Base-by-base conservation (phyloP, 2,329 filamentous ascomycete species). In the Verticillium alfalfae region DNA sequence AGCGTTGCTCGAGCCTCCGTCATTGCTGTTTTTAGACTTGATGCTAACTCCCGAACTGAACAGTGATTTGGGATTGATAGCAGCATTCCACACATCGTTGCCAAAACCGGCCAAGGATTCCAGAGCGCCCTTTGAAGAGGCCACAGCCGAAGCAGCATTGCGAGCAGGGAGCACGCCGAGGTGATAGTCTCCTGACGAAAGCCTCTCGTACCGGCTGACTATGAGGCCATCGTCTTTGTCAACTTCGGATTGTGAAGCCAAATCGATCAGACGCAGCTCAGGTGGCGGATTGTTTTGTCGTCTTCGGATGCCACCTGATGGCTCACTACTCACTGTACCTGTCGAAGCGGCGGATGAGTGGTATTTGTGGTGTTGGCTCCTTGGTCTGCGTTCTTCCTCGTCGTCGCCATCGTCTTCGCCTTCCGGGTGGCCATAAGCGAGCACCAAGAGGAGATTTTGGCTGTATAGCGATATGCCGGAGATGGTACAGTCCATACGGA, bases 381-480 rank as follows among this genome's bases (percentile, higher is more conserved):
- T 62, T 1, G 52, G 22, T 13, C 68, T 66, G 1, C 77, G 73
- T 1, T 76, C 73, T 4, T 75, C 72, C 2, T 78, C 77, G 8
- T 82, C 76, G 10, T 88, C 83, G 15, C 88, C 84, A n/a, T 90
- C 84, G 9, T 88, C 81, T 56, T 92, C 90, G 41, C 88, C 81
- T 56, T 92, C 90, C 39, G 88, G 86, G 64, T 88, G 88, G 70
- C 93, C 88, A 77, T 96, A 97, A 71, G 93, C 93, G 78, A 99
- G 89, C 70, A 98, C 90, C 69, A 97, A 85, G 75, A 99, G 84
- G 68, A 97, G 83, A 72, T 87, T 95, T 72, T 92, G 92, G 72
- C 93, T 97, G 87, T 97, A 98, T 76, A 99, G 84, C 66, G 94
- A 96, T 76, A 99, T 90, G 70, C 95, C 95, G 73, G 95, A 97